Evolutionary conservation across 768 basidiomycete species (phyloP), one percentile per base, ranked within the genome.

Genomic region (Strobilomyces confusus): DNA sequence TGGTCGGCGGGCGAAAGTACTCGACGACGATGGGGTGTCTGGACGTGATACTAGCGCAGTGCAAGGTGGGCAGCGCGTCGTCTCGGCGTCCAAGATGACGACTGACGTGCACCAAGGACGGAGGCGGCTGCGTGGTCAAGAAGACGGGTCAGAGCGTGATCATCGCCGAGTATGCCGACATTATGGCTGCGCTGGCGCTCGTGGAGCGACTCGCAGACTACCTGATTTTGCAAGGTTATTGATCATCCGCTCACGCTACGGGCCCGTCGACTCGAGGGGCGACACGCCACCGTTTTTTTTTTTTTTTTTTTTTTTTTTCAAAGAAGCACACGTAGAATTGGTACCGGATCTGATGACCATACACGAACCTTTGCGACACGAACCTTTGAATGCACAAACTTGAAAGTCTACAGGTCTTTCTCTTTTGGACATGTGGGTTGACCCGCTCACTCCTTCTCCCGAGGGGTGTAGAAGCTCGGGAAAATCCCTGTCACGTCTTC

Each of bases 401-500:
- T 9, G 29, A 29, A 9, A 29, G 5, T 9, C 29, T 29, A 29
- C 29, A 6, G 1, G 29, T 29, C 29, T 3, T 29, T 29, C 29
- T 29, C 3, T 29, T 8, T 29, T 29, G 26, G 26, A 26, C 4
- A 8, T 26, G 26, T 4, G 26, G 29, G 9, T 9, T 9, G 29
- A 29, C 29, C 1, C 29, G 29, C n/a, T 30, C 42, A 55, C n/a
- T 57, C 58, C 43, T 50, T 44, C 2, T 26, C 41, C 38, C 47
- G 48, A 34, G 68, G 71, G 3, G 69, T 70, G 55, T 77, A 77
- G 62, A 70, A 86, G 59, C 83, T 83, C 6, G 84, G 80, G 44
- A 83, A 65, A 17, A 76, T 75, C 54, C 77, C 72, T 26, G 73
- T 70, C 26, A 84, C 58, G 41, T 82, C 75, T 56, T 85, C 81